Evolutionary conservation across 805 yeast species (phyloP), one percentile per base, ranked within the genome.

Genomic region (Naumovozyma dairenensis): DNA sequence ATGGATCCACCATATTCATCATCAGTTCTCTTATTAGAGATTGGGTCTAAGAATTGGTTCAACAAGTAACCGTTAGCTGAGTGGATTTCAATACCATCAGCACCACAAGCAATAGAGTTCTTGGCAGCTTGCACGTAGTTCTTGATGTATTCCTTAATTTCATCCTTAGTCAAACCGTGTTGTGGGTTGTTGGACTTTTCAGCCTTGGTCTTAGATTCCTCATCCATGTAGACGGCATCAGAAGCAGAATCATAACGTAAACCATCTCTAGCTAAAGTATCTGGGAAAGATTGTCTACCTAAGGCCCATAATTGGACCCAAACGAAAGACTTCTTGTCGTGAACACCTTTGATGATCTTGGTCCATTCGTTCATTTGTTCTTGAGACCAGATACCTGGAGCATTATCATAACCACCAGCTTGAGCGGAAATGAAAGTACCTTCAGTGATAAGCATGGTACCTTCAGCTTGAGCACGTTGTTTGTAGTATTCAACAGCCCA

Each of bases 31-130:
- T 69, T 51, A 48, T 66, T 66, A 30, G 65, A 57, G 7, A 54
- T 37, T 8, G 64, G 60, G 27, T 72, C 69, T 41, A 75, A 46
- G 45, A 79, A 76, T 51, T 72, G 71, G 53, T 67, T 63, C 25
- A 72, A 43, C 37, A 79, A 49, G 48, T 72, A 77, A 9, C 85
- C 83, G 49, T 76, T 74, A n/a, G 84, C 84, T 21, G 62, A 63
- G 51, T 77, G 85, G 31, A 79, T 55, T 54, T 79, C 83, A 20
- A 79, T 69, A 38, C 75, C 75, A 51, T 79, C 82, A 32, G 63
- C 62, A 25, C 62, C 63, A 9, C 53, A 50, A 5, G 40, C 50
- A 21, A 59, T 35, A 10, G 56, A 33, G 22, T 49, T 51, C 43
- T 52, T 53, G 15, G 78, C 74, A 28, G 74, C 71, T 3, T 43